phyloP scores from a whole-genome alignment of 306 rosid species.

The Morella rubra region DNA sequence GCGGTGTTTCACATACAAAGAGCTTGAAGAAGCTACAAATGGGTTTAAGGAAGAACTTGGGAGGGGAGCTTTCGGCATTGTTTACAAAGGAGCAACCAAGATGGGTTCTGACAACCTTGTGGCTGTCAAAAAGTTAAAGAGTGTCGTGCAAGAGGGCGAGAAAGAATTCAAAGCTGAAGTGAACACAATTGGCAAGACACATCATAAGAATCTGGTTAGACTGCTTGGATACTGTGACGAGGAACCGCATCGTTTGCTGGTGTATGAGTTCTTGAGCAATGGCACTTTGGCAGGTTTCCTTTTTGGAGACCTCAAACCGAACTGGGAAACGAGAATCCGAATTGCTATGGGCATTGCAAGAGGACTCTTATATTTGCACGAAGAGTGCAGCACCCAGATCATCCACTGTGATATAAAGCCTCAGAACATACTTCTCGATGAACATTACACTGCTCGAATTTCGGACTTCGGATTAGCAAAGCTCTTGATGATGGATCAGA shows the following conservation, averaged over 20 bases:
- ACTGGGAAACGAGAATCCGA: slow-evolving; percentile 15
- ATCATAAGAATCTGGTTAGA: slow-evolving; percentile 4
- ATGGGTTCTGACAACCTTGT: slow-evolving; percentile 1
- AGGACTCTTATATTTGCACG: background rate
- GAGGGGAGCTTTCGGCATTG: slow-evolving; percentile 38
- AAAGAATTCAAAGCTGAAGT: slow-evolving; percentile 31
- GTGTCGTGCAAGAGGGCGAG: slow-evolving; percentile 31
- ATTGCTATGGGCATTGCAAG: slow-evolving; percentile 28
- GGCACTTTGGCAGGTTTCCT: slow-evolving; percentile 30
- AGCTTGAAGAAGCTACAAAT: slow-evolving; percentile 42
- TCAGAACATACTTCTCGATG: slow-evolving; percentile 45
- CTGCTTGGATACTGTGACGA: slow-evolving; percentile 26
- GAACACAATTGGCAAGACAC: background rate
- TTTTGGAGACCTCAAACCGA: slow-evolving; percentile 15
- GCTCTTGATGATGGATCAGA: slow-evolving; percentile 1
- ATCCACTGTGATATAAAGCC: slow-evolving; percentile 46
- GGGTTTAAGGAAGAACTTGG: slow-evolving; percentile 35
- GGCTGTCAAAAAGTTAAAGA: slow-evolving; percentile 53
- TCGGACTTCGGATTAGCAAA: slow-evolving; percentile 25
- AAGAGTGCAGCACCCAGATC: background rate
- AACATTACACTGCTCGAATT: slow-evolving; percentile 14
- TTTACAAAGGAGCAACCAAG: slow-evolving; percentile 11
- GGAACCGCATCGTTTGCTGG: slow-evolving; percentile 5
- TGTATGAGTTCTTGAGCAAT: slow-evolving; percentile 29
- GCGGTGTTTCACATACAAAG: slow-evolving; percentile 10